Percentiles rank a stretch among this genome's conserved stretches.
Evolutionary conservation across 2,329 filamentous ascomycete genomes (phyloP).

Genomic region (Tolypocladium ovalisporum): DNA sequence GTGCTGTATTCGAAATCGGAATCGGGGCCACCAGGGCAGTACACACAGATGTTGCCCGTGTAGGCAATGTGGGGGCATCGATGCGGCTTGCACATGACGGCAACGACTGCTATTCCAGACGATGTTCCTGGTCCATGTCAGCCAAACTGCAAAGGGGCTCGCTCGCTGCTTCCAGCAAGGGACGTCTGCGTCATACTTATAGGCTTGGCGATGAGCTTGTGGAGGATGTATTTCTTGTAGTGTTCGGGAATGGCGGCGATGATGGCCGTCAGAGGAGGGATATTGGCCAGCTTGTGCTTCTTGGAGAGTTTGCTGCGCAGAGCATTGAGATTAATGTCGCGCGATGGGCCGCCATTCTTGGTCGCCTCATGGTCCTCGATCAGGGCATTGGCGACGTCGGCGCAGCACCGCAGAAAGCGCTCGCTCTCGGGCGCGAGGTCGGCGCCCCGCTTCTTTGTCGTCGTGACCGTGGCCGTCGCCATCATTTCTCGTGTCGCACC

Average conservation of each 20-base stretch:
- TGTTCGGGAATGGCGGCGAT: slow-evolving; percentile 98
- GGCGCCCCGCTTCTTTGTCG: slow-evolving; percentile 58
- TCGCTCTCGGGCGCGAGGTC: slow-evolving; percentile 89
- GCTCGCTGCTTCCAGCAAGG: neutral
- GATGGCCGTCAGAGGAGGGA: slow-evolving; percentile 89
- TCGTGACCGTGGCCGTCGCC: slow-evolving; percentile 47
- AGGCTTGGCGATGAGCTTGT: slow-evolving; percentile 92
- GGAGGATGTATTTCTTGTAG: slow-evolving; percentile 98
- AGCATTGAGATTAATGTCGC: slow-evolving; percentile 87
- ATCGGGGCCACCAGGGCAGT: slow-evolving; percentile 93
- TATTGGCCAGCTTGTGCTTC: slow-evolving; percentile 80
- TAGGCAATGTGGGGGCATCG: slow-evolving; percentile 96
- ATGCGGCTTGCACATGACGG: slow-evolving; percentile 99
- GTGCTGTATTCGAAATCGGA: slow-evolving; percentile 99
- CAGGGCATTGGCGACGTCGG: slow-evolving; percentile 85
- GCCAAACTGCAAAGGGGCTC: neutral
- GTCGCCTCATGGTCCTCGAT: slow-evolving; percentile 88
- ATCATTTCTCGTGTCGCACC: slow-evolving; percentile 12
- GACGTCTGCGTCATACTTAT: slow-evolving; percentile 48
- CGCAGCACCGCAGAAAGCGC: slow-evolving; percentile 85
- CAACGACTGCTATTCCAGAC: slow-evolving; percentile 93
- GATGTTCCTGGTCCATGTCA: slow-evolving; percentile 57
- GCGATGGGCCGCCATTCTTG: slow-evolving; percentile 62
- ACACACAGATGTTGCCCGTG: slow-evolving; percentile 97
- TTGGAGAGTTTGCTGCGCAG: slow-evolving; percentile 80